These are phyloP conservation scores for Cryphonectria japonica DNA, from an alignment of 2,329 filamentous ascomycete species.

Conservation along the genomic window DNA sequence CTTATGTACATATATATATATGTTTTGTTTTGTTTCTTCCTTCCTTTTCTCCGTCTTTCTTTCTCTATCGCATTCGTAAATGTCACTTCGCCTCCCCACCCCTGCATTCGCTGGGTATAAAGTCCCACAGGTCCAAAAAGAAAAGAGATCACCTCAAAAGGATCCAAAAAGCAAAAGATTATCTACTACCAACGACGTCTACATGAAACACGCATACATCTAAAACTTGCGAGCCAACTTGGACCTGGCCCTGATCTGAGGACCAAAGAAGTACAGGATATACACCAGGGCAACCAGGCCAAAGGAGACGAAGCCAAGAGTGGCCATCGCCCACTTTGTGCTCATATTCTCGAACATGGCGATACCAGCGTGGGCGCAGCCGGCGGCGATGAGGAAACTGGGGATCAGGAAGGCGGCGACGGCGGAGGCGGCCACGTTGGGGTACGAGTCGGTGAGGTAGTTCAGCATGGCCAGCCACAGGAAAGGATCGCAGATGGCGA, in stretches of 20 bases:
- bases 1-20: not conserved
- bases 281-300: conserved; percentile 45
- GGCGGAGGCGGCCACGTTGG: conserved; percentile 45
- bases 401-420: conserved; percentile 49
- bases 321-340: conserved; percentile 47
- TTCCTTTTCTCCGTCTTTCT: not conserved
- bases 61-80: not conserved
- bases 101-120: too few relatives aligned
- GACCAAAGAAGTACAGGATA: conserved; percentile 46
- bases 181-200: not conserved
- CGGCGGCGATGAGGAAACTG: conserved; percentile 46
- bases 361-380: conserved; percentile 41
- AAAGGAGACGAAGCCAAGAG: conserved; percentile 45
- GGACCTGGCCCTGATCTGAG: conserved; percentile 38
- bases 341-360: conserved; percentile 44
- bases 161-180: not conserved
- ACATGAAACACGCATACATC: not conserved
- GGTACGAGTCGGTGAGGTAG: conserved; percentile 48
- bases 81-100: not conserved
- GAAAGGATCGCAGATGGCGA: conserved; percentile 47
- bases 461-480: conserved; percentile 49
- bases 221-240: conserved; percentile 40
- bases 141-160: too few relatives aligned
- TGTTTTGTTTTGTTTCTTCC: not conserved
- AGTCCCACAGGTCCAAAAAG: not conserved